A percentile compares a stretch with the other conserved stretches of the same genome.
These are phyloP conservation scores for Phalaenopsis aphrodite DNA, from an alignment of 106 monocot species.

Conservation along the genomic window DNA sequence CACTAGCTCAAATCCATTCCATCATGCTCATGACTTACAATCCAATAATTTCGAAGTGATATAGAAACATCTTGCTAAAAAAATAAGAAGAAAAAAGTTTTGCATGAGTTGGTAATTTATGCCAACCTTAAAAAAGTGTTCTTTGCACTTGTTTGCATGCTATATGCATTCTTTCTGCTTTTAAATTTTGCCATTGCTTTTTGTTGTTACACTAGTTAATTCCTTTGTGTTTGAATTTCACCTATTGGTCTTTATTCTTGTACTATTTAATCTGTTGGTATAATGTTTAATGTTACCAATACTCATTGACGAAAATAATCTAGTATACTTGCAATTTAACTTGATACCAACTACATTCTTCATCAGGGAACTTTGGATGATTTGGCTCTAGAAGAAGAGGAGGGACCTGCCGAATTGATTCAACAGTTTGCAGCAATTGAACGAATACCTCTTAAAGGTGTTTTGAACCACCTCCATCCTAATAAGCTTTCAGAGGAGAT, in stretches of 20 bases:
- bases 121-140: neutral
- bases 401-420: slow-evolving; percentile 3
- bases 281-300: neutral
- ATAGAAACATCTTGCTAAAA: too few species aligned
- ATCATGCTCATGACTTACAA: too few species aligned
- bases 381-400: slow-evolving; percentile 16
- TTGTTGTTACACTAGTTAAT: neutral
- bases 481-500: slow-evolving; percentile 77
- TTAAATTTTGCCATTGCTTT: neutral
- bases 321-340: neutral
- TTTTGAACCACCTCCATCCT: slow-evolving; percentile 40
- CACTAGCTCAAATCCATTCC: too few species aligned
- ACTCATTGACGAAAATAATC: neutral
- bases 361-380: slow-evolving; percentile 24
- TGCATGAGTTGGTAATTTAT: neutral
- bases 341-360: slow-evolving; percentile 6
- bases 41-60: too few species aligned
- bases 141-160: neutral
- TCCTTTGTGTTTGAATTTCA: neutral
- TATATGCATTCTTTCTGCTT: neutral
- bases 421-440: slow-evolving; percentile 23
- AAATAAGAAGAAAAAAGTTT: neutral
- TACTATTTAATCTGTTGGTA: neutral
- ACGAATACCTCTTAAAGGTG: slow-evolving; percentile 32
- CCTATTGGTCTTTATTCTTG: neutral